phyloP scores from a whole-genome alignment of 2,329 filamentous ascomycete genomes.

The Capronia americana region DNA sequence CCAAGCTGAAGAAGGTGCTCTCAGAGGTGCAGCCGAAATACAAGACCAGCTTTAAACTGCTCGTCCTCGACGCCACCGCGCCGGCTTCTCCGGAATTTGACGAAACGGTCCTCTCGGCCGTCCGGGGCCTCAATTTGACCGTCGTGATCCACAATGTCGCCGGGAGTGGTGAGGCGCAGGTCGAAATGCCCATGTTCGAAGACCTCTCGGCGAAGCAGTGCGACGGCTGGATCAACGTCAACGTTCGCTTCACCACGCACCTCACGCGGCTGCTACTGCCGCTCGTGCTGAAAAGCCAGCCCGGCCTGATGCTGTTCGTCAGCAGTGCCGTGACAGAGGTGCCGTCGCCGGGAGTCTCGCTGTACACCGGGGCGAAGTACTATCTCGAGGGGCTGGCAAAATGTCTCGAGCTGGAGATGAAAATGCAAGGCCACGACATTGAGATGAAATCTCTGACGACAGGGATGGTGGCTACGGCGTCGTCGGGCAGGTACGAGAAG shows the following conservation, averaged over 20 bases:
- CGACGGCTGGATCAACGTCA: slow-evolving; percentile 54
- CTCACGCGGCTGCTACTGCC: slow-evolving; percentile 58
- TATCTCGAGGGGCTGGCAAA: slow-evolving; percentile 53
- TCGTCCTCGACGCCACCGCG: slow-evolving; percentile 55
- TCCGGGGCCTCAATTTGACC: slow-evolving; percentile 53
- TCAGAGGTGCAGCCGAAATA: slow-evolving; percentile 49
- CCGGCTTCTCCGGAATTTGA: slow-evolving; percentile 37
- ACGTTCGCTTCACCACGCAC: slow-evolving; percentile 58
- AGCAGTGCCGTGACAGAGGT: slow-evolving; percentile 56
- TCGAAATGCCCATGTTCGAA: slow-evolving; percentile 47
- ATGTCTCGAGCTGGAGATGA: slow-evolving; percentile 53
- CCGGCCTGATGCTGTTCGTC: slow-evolving; percentile 59
- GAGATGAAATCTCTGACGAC: slow-evolving; percentile 50
- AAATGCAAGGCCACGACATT: slow-evolving; percentile 46
- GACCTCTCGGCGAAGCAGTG: slow-evolving; percentile 48
- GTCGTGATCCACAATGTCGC: slow-evolving; percentile 66
- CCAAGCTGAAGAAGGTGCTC: slow-evolving; percentile 56
- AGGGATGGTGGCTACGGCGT: slow-evolving; percentile 43
- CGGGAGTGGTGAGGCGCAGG: slow-evolving; percentile 42
- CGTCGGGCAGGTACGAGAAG: slow-evolving; percentile 19
- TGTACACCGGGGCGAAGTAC: slow-evolving; percentile 57
- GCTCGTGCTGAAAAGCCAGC: slow-evolving; percentile 48
- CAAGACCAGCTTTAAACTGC: slow-evolving; percentile 50
- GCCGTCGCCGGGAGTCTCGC: slow-evolving; percentile 52
- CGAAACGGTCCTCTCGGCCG: slow-evolving; percentile 39